Conservation (phyloP, 2,329 filamentous ascomycete genomes). For the Trichoderma hamatum region DNA sequence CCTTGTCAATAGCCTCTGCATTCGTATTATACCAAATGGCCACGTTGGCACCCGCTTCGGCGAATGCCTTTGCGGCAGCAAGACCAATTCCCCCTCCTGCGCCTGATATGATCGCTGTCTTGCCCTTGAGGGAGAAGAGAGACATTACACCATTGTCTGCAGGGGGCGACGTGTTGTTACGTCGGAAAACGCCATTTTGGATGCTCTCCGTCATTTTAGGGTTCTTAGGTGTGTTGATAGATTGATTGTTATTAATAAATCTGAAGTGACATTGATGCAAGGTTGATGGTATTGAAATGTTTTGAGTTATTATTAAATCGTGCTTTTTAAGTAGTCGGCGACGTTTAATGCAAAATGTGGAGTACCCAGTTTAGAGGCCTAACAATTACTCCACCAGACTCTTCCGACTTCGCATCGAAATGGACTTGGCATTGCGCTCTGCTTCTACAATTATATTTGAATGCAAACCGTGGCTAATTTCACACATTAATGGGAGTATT, state of each 20-base stretch:
- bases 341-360: not conserved
- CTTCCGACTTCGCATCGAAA: not conserved
- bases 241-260: not conserved
- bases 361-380: not conserved
- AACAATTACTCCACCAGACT: not conserved
- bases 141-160: conserved; percentile 12
- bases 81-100: conserved; percentile 15
- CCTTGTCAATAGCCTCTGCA: not conserved
- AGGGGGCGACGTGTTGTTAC: conserved; percentile 1
- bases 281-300: not conserved
- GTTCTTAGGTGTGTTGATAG: not conserved
- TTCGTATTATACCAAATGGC: conserved; percentile 13
- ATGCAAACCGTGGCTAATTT: not conserved
- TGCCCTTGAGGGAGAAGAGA: conserved; percentile 1
- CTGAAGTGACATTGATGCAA: not conserved
- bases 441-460: not conserved
- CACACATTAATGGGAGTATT: not conserved
- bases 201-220: not conserved
- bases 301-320: not conserved
- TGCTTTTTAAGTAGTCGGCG: not conserved
- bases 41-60: conserved; percentile 13
- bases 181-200: conserved; percentile 5
- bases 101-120: conserved; percentile 11
- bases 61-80: conserved; percentile 1
- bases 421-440: not conserved